A percentile compares a stretch with the other conserved stretches of the same genome.
These are phyloP conservation scores for Lasiodiplodia gonubiensis DNA, from an alignment of 2,329 filamentous ascomycete genomes.

Conservation along the genomic window DNA sequence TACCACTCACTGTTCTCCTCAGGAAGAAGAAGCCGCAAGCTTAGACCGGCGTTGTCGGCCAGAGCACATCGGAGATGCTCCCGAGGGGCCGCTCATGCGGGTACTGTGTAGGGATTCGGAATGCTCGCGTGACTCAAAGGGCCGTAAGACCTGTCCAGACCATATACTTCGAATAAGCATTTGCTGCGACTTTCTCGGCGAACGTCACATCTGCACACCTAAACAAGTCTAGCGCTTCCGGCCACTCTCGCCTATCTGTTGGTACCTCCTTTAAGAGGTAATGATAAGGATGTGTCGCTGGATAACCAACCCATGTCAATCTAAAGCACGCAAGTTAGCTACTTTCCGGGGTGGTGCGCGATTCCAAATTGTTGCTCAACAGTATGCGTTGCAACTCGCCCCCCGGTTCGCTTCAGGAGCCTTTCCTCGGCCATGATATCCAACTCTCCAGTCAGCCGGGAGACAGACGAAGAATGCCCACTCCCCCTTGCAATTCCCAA, in stretches of 20 bases:
- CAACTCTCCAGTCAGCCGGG: not conserved
- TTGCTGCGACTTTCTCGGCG: not conserved
- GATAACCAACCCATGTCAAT: not conserved
- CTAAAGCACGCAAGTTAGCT: not conserved
- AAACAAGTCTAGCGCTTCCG: not conserved
- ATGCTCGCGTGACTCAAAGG: not conserved
- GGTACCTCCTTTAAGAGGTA: conserved; percentile 13
- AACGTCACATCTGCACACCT: not conserved
- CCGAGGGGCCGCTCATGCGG: not conserved
- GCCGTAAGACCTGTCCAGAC: not conserved
- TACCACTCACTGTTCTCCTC: not conserved
- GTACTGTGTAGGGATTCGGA: not conserved
- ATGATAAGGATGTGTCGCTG: conserved; percentile 6
- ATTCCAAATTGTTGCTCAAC: not conserved
- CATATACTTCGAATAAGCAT: not conserved
- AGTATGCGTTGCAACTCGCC: not conserved
- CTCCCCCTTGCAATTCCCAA: not conserved
- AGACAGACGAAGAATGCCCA: not conserved
- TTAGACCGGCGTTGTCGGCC: too few relatives aligned
- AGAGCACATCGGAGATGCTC: not conserved
- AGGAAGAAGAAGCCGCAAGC: not conserved
- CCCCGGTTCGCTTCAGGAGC: not conserved
- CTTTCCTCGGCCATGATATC: not conserved
- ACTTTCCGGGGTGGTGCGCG: not conserved
- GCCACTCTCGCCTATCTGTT: not conserved